Base-by-base conservation (phyloP, 78 protist species). In the Polysphondylium violaceum region DNA sequence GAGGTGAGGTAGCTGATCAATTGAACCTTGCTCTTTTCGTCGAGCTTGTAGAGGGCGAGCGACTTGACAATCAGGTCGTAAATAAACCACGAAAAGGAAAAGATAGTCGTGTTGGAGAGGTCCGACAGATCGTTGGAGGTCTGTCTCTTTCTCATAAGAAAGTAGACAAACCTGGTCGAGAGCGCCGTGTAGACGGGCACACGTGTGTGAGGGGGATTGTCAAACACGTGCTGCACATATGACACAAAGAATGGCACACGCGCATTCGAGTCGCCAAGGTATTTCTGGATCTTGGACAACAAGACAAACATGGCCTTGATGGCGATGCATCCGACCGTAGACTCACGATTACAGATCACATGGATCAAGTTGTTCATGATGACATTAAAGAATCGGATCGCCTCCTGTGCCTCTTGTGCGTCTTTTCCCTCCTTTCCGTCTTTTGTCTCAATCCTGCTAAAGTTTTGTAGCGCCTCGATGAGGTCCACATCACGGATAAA, bases 51-150 rank as follows among this genome's bases (percentile, higher is more conserved):
- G 17, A 83, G 33, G 29, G 78, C 33, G 9, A 83, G 12, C 3
- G 79, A 69, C 58, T 83, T 83, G 17, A 83, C 55, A 31, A 83
- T 83, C 23, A 83, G 44, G 44, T 83, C 91, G 33, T 33, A 63
- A 16, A 83, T 83, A 59, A 83, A 83, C 91, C 91, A 83, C 17
- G 72, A 69, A 59, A 67, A 83, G 53, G 91, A 83, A 44, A 83
- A 83, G 16, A 83, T 27, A 36, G 79, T 55, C 38, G 73, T 17
- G 43, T 69, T 83, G 14, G 75, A 44, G 17, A 83, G 29, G 12
- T 67, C 73, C 21, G 61, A 14, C 19, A 19, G 27, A 55, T 69
- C 76, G 29, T 29, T 17, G 19, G 83, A 56, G 25, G 60, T 8
- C 25, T 38, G 6, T 38, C 83, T 74, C 27, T 65, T 78, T 65